Evolutionary conservation across 306 rosid genomes (phyloP).

Genomic region (Alnus rubra): DNA sequence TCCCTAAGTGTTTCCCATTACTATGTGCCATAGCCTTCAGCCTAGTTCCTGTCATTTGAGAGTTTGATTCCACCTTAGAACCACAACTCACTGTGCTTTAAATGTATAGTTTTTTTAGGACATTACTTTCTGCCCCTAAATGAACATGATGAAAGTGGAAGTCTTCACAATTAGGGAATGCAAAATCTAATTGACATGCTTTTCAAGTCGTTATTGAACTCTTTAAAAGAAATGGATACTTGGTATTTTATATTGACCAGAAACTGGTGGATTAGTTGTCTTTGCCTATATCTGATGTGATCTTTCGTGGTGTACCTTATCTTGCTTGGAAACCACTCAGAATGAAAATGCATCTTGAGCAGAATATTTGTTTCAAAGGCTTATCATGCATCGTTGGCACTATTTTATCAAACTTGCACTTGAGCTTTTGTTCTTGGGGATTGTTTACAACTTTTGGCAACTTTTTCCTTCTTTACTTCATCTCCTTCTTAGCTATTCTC

Average conservation of each 20-base stretch:
- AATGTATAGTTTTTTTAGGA: neutral
- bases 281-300: neutral
- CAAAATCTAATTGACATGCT: neutral
- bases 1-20: neutral
- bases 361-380: neutral
- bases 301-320: neutral
- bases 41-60: neutral
- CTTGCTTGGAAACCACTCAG: neutral
- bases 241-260: neutral
- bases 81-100: neutral
- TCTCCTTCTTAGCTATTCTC: too few relatives aligned
- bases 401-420: neutral
- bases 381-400: neutral
- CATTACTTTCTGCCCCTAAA: neutral
- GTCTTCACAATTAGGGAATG: neutral
- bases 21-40: neutral
- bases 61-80: neutral
- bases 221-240: neutral
- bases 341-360: neutral
- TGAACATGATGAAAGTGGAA: neutral
- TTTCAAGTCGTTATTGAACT: slow-evolving; percentile 1
- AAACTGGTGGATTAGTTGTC: neutral
- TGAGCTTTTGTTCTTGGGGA: neutral
- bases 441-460: neutral
- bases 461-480: neutral